phyloP scores from a whole-genome alignment of 106 monocot genomes.

The Gastrodia elata region DNA sequence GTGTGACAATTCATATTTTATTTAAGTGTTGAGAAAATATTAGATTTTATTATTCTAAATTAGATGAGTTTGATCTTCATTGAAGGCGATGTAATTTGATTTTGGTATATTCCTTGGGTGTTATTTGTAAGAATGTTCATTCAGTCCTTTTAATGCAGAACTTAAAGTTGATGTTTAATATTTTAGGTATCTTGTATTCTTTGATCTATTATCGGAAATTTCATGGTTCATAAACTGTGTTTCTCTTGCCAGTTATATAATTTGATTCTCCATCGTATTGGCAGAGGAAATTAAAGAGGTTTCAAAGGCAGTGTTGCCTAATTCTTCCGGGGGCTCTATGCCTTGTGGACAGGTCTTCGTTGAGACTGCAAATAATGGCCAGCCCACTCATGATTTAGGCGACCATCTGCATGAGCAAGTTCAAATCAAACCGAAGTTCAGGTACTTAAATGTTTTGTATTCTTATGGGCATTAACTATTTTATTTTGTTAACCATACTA shows the following conservation, averaged over 20 bases:
- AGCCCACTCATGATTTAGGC: not conserved
- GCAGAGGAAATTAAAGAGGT: conserved; percentile 1
- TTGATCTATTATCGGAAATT: not conserved
- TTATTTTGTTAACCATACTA: not conserved
- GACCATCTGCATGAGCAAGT: not conserved
- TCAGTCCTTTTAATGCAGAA: not conserved
- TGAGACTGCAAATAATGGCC: not conserved
- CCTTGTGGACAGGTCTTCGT: not conserved
- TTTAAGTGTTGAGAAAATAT: too few species aligned
- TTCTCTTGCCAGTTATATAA: not conserved
- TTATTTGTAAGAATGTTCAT: too few species aligned
- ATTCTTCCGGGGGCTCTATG: not conserved
- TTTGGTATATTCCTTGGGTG: too few species aligned
- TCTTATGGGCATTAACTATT: not conserved
- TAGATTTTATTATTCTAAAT: too few species aligned
- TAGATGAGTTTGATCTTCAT: too few species aligned
- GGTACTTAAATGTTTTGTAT: not conserved
- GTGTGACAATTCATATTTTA: too few species aligned
- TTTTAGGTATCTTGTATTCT: not conserved
- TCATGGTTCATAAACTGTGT: not conserved
- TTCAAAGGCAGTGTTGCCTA: not conserved
- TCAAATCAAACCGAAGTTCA: conserved; percentile 7
- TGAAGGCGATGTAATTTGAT: too few species aligned
- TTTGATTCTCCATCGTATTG: not conserved
- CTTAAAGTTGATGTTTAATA: not conserved